phyloP scores from a whole-genome alignment of 192 early-diverging fungal species.

The Chytriomyces confervae region DNA sequence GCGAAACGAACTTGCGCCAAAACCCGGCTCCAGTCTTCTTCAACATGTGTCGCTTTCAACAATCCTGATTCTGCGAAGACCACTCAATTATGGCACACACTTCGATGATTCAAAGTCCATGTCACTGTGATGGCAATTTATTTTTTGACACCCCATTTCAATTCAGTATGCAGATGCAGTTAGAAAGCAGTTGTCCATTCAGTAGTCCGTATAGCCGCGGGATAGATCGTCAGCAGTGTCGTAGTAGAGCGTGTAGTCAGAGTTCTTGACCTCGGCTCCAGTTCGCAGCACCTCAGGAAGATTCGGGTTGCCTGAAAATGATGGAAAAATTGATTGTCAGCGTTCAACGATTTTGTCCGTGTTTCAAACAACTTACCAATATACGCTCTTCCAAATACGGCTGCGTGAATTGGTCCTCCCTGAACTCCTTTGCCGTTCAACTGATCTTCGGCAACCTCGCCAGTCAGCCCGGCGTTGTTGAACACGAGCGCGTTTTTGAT shows the following conservation, averaged over 20 bases:
- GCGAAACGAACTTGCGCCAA: too few relatives aligned
- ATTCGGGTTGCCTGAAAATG: neutral
- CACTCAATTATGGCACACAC: too few relatives aligned
- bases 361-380: neutral
- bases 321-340: neutral
- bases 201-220: conserved; percentile 5
- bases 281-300: conserved; percentile 6
- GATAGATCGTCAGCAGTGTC: neutral
- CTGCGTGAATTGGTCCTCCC: conserved; percentile 10
- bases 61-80: too few relatives aligned
- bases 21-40: too few relatives aligned
- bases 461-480: conserved; percentile 3
- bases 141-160: neutral
- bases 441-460: conserved; percentile 3
- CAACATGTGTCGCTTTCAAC: too few relatives aligned
- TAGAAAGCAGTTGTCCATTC: neutral
- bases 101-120: too few relatives aligned
- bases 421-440: neutral
- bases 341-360: too few relatives aligned
- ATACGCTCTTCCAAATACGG: conserved; percentile 17
- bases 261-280: neutral
- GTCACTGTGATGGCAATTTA: too few relatives aligned
- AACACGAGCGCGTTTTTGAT: conserved; percentile 25
- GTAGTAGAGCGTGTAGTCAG: conserved; percentile 11
- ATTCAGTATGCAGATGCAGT: too few relatives aligned